A percentile compares a stretch with the other conserved stretches of the same genome.
Evolutionary conservation across 2,329 filamentous ascomycete genomes (phyloP).

Genomic region (Aspergillus awamori): DNA sequence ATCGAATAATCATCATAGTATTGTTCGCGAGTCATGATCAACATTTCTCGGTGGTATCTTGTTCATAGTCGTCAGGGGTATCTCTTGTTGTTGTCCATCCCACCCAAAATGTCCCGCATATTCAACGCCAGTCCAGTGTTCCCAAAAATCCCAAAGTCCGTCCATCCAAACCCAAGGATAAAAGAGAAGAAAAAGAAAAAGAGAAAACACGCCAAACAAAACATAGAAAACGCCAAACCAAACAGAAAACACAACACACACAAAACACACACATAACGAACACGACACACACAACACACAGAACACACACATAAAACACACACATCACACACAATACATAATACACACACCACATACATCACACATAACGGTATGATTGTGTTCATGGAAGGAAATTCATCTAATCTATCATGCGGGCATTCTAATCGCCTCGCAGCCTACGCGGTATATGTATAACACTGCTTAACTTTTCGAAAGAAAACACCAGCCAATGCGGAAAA

Average conservation of each 20-base stretch:
- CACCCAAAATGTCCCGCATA: not conserved
- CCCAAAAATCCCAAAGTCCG: conserved; percentile 12
- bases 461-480: conserved; percentile 34
- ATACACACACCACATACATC: conserved; percentile 30
- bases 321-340: conserved; percentile 29
- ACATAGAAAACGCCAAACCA: conserved; percentile 11
- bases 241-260: conserved; percentile 13
- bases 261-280: conserved; percentile 20
- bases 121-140: conserved; percentile 8
- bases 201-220: conserved; percentile 13
- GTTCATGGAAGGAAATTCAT: conserved; percentile 41
- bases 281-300: conserved; percentile 25
- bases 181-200: conserved; percentile 13
- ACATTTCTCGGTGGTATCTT: not conserved
- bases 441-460: conserved; percentile 34
- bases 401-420: conserved; percentile 40
- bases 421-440: conserved; percentile 34
- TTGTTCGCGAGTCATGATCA: conserved; percentile 1
- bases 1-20: not conserved
- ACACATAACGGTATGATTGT: conserved; percentile 36
- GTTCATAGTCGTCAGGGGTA: not conserved
- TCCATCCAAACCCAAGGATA: conserved; percentile 12
- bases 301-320: conserved; percentile 23
- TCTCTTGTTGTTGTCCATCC: not conserved
- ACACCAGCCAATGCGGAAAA: conserved; percentile 20